These are phyloP conservation scores for Mangifera indica DNA, from an alignment of 345 rosid species.

Conservation along the genomic window DNA sequence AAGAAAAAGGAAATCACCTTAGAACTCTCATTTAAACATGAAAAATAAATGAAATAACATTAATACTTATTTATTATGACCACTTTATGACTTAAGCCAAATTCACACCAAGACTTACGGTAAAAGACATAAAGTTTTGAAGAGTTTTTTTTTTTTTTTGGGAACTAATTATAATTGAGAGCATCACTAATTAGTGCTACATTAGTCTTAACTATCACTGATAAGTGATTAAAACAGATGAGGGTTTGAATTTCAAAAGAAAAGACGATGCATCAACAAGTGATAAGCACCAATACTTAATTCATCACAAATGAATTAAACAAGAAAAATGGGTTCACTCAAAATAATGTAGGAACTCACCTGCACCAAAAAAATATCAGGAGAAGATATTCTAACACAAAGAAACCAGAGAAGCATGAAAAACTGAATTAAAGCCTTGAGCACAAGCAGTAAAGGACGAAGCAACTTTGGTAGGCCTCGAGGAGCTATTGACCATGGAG, in stretches of 20 bases:
- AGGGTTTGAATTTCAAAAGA: not conserved
- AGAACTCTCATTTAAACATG: too few relatives aligned
- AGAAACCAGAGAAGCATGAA: slow-evolving; percentile 81
- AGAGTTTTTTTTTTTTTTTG: too few relatives aligned
- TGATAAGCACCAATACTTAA: not conserved
- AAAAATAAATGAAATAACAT: too few relatives aligned
- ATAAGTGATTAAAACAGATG: not conserved
- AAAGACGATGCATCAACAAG: not conserved
- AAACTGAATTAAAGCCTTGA: slow-evolving; percentile 84
- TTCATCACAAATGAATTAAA: not conserved
- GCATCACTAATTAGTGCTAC: too few relatives aligned
- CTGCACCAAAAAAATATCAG: slow-evolving; percentile 90
- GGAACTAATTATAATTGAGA: too few relatives aligned
- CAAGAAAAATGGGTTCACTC: not conserved
- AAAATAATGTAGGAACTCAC: slow-evolving; percentile 34
- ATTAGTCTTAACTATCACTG: not conserved
- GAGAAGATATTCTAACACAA: slow-evolving; percentile 64
- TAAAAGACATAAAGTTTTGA: too few relatives aligned
- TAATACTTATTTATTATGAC: too few relatives aligned
- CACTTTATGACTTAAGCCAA: too few relatives aligned
- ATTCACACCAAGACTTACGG: too few relatives aligned
- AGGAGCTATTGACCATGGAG: slow-evolving; percentile 51
- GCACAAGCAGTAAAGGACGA: slow-evolving; percentile 58
- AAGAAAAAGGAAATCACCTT: too few relatives aligned
- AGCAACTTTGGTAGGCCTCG: slow-evolving; percentile 58